Conservation (phyloP, 139 green algal species). For the Chlorella sp. region DNA sequence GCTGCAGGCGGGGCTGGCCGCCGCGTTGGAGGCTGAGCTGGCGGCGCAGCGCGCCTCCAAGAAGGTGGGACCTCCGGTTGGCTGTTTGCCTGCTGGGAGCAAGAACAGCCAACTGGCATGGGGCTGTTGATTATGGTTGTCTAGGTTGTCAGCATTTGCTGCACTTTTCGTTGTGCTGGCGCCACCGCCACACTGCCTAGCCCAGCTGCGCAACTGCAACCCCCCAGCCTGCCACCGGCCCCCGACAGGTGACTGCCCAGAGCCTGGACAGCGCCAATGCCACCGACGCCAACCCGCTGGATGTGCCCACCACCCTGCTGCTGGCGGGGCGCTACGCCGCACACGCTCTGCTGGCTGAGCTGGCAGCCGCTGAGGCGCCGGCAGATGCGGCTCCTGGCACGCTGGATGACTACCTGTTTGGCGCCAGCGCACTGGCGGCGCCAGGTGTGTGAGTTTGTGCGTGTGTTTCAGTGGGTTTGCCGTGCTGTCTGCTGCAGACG, state of each 20-base stretch:
- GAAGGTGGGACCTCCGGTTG: no score
- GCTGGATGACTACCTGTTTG: slow-evolving; percentile 25
- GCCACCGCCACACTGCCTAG: no score
- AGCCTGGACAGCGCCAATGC: not conserved
- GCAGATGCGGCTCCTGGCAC: not conserved
- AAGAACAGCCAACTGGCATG: no score
- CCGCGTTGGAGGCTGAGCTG: not conserved
- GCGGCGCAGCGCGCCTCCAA: not conserved
- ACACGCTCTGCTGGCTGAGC: slow-evolving; percentile 4
- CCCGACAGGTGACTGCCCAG: not conserved
- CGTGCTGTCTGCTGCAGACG: no score
- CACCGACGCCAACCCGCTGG: slow-evolving; percentile 8
- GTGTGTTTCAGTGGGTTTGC: not conserved
- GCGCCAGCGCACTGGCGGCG: not conserved
- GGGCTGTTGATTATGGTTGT: no score
- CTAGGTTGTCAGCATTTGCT: no score
- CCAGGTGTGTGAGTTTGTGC: not conserved
- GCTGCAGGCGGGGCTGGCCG: not conserved
- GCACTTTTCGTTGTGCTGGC: no score
- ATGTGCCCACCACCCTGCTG: slow-evolving; percentile 12
- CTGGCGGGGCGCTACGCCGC: not conserved
- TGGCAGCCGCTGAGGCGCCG: not conserved
- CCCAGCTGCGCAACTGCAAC: no score
- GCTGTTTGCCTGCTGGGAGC: no score
- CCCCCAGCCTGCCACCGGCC: not conserved